Evolutionary conservation across 768 basidiomycete genomes (phyloP), one percentile per base, ranked within the genome.

Genomic region (Coprinopsis cinerea): DNA sequence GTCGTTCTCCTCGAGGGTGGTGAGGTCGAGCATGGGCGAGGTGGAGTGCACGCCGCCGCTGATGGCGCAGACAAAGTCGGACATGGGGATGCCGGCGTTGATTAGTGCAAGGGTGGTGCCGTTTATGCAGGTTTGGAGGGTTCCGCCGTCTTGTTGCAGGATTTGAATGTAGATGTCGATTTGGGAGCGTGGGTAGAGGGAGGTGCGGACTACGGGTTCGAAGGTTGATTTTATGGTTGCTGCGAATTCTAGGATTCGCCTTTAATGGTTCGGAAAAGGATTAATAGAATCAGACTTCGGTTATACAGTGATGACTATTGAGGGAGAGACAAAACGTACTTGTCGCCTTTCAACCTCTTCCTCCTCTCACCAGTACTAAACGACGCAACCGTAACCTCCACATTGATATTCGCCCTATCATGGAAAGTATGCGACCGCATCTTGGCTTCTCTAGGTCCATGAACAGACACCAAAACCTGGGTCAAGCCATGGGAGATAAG

Each of bases 81-180:
- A 66, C 57, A 97, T 74, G 0, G 96, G 88, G 20, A 99, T 85
- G 1, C 96, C 96, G 4, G 94, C 92, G 45, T 79, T 83, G 57
- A 89, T 80, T 25, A 99, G 79, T 0, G 95, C 92, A 35, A 99
- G 78, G 4, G 93, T 96, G 2, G 93, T 92, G 27, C 85, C 94
- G 62, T 98, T 99, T 60, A 99, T 89, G 56, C 91, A 87, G 4
- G 94, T 83, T 49, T 90, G 87, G 20, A 97, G 76, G 35, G 97
- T 73, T 0, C 90, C 90, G 34, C 96, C 96, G 59, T 99, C 96
- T 62, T 93, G 88, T 57, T 96, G 90, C 32, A 96, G 70, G 24
- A 99, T 84, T 64, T 95, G 92, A 5, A 99, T 76, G 65, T 84
- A 89, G 53, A 99, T 84, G 67, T 95, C 91, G 64, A 99, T 96